A percentile compares a stretch with the other conserved stretches of the same genome.
Evolutionary conservation across 208 protist genomes (phyloP).

Genomic region (Lotmaria passim): DNA sequence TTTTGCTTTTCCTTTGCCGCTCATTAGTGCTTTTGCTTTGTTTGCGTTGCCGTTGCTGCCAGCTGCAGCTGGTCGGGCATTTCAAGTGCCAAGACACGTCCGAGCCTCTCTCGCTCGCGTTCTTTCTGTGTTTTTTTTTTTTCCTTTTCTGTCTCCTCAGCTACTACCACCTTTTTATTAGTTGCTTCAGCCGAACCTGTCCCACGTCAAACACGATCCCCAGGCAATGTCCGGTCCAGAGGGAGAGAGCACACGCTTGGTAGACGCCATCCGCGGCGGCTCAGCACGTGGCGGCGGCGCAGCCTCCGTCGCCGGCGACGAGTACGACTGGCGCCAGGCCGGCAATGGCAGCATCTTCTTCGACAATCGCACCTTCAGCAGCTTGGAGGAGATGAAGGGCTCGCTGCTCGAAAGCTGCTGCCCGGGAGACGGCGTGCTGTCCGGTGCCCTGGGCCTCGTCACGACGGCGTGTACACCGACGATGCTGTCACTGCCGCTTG

Average conservation of each 20-base stretch:
- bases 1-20: slow-evolving; percentile 11
- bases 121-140: background rate
- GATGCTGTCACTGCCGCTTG: slow-evolving; percentile 79
- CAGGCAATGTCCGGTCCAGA: slow-evolving; percentile 13
- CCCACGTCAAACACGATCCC: too few species aligned
- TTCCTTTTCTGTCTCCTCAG: background rate
- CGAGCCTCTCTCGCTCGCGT: background rate
- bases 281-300: slow-evolving; percentile 14
- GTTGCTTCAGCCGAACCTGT: too few species aligned
- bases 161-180: too few species aligned
- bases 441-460: slow-evolving; percentile 70
- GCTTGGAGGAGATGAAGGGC: slow-evolving; percentile 74
- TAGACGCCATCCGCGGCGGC: slow-evolving; percentile 19
- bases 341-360: slow-evolving; percentile 60
- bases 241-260: slow-evolving; percentile 15
- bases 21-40: background rate
- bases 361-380: slow-evolving; percentile 74
- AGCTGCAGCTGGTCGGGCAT: too few species aligned
- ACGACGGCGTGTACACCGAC: slow-evolving; percentile 71
- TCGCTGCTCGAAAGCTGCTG: slow-evolving; percentile 76
- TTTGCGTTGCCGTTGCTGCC: background rate
- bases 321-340: slow-evolving; percentile 44
- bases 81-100: too few species aligned
- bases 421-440: slow-evolving; percentile 69
- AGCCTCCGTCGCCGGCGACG: slow-evolving; percentile 10